A percentile compares a stretch with the other conserved stretches of the same genome.
These are phyloP conservation scores for Eucalyptus regnans DNA, from an alignment of 345 rosid genomes.

Conservation along the genomic window DNA sequence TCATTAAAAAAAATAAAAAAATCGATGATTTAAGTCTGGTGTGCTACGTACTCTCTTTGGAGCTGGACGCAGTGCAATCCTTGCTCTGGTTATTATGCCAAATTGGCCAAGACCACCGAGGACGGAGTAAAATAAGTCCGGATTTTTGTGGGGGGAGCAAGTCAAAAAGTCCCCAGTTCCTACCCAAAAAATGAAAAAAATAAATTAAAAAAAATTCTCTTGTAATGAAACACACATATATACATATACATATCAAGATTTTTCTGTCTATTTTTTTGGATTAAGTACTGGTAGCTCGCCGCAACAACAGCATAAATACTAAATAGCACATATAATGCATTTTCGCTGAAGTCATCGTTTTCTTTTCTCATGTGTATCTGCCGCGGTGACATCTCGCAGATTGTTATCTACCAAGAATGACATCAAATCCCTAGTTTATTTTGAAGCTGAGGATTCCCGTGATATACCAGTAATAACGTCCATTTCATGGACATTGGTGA, in stretches of 20 bases:
- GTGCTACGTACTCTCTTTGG: constrained; percentile 2
- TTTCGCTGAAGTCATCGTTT: background rate
- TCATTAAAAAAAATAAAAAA: too few relatives aligned
- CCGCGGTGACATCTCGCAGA: background rate
- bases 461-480: constrained; percentile 37
- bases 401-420: background rate
- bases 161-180: background rate
- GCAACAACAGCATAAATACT: background rate
- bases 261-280: background rate
- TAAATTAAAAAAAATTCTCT: background rate
- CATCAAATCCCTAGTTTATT: background rate
- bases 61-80: constrained; percentile 16
- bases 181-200: background rate
- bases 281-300: background rate
- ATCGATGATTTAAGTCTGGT: background rate
- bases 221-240: background rate
- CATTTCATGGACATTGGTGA: constrained; percentile 26
- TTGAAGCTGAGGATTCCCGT: background rate
- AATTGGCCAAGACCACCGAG: constrained; percentile 36
- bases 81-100: constrained; percentile 30
- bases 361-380: background rate
- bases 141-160: background rate
- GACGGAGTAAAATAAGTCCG: constrained; percentile 11
- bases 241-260: background rate
- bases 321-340: background rate